These are phyloP conservation scores for Elymus sibiricus DNA, from an alignment of 176 grass and related monocot species.

Conservation along the genomic window DNA sequence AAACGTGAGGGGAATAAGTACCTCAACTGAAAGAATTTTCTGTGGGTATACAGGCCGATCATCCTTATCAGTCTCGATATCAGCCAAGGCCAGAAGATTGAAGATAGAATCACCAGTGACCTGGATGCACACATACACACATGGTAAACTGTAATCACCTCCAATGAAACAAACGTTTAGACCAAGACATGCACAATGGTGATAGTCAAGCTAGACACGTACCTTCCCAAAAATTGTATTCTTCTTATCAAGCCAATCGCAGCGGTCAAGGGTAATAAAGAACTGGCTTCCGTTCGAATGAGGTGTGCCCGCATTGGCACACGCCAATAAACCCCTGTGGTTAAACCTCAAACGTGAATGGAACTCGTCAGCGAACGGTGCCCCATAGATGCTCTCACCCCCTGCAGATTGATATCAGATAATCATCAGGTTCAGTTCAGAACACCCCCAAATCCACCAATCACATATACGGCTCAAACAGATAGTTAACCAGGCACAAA, in stretches of 20 bases:
- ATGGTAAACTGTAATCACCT: slow-evolving; percentile 5
- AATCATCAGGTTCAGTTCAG: slow-evolving; percentile 18
- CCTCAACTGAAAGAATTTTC: slow-evolving; percentile 95
- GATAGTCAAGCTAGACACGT: background rate
- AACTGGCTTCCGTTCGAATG: slow-evolving; percentile 96
- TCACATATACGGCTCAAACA: background rate
- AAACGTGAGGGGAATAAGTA: slow-evolving; percentile 19
- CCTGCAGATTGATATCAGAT: slow-evolving; percentile 37
- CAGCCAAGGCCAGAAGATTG: slow-evolving; percentile 80
- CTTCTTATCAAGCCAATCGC: slow-evolving; percentile 92
- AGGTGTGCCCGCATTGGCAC: slow-evolving; percentile 86
- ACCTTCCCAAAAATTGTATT: slow-evolving; percentile 97
- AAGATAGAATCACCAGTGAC: slow-evolving; percentile 96
- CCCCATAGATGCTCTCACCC: slow-evolving; percentile 95
- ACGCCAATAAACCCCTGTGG: slow-evolving; percentile 89
- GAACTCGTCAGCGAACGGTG: slow-evolving; percentile 73
- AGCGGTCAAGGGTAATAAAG: slow-evolving; percentile 80
- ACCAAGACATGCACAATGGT: background rate
- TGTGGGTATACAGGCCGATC: slow-evolving; percentile 75
- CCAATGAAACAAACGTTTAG: background rate
- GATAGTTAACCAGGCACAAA: background rate
- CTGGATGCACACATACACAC: slow-evolving; percentile 25
- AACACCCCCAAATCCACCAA: background rate
- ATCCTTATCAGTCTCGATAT: slow-evolving; percentile 90
- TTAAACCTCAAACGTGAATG: slow-evolving; percentile 94